Evolutionary conservation across 441 rosid species (phyloP), one percentile per base, ranked within the genome.

Genomic region (Biscutella laevigata): DNA sequence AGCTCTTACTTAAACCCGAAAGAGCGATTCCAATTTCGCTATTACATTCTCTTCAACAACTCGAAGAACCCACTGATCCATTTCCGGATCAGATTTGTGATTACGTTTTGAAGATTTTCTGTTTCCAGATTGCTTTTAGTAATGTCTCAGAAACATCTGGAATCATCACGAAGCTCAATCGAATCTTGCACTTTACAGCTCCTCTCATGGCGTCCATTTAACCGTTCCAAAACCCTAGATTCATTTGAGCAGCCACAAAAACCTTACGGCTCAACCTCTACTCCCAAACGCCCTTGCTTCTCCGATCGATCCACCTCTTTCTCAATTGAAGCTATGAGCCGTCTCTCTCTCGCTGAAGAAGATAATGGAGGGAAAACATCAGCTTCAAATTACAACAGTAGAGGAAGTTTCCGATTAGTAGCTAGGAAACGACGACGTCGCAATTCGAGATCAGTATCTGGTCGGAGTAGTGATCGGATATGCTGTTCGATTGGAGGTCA

Each of bases 281-380:
- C 43, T 34, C 42, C 58, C 16, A 92, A 92, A 63, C 94, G 94
- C 9, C 98, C 95, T 36, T 92, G 98, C 61, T 91, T 83, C 76
- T 81, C 95, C 70, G 89, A 88, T 66, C 91, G 98, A 42, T 69
- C 90, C 51, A 92, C 95, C 24, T 80, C 95, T n/a, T 78, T 88
- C 67, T 62, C 94, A 24, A 59, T 80, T 52, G 94, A 80, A 53
- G 74, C 94, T 37, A 17, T 82, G 53, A 48, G 83, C 32, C 90
- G 90, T 64, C 91, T 88, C 58, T 65, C 84, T 43, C 79, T 78
- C 66, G 64, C 79, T n/a, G 83, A 80, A 43, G 78, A 78, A 16
- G 82, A 84, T 42, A 71, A 76, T 41, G 16, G 77, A 68, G 74
- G 70, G 44, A 80, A 64, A 42, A 51, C 42, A 14, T 30, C 68